phyloP scores from a whole-genome alignment of 2,329 filamentous ascomycete species.

The Zasmidium angulare region DNA sequence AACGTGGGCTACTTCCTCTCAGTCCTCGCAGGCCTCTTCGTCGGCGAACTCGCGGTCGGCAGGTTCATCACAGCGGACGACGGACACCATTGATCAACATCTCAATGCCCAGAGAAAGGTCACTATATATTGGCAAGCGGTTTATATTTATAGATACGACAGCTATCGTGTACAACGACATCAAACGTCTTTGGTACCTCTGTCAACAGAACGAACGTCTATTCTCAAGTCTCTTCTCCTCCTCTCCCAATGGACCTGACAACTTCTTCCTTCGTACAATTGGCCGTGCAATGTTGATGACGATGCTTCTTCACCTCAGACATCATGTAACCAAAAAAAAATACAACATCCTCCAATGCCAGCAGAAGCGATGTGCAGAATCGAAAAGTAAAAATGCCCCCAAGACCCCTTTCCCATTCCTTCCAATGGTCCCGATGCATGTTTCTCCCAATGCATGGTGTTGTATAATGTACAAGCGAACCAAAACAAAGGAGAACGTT shows the following conservation, averaged over 20 bases:
- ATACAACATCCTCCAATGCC: constrained; percentile 2
- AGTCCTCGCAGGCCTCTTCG: constrained; percentile 73
- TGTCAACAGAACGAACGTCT: no score
- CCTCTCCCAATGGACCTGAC: no score
- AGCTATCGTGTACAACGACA: no score
- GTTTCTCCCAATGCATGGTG: constrained; percentile 4
- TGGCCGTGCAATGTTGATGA: no score
- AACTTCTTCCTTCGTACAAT: no score
- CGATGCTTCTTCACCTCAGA: background rate
- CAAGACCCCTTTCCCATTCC: background rate
- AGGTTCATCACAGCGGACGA: constrained; percentile 60
- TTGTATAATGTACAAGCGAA: constrained; percentile 11
- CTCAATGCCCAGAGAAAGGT: no score
- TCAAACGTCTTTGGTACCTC: no score
- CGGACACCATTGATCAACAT: constrained; percentile 28
- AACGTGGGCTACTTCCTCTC: constrained; percentile 84
- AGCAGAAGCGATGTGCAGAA: constrained; percentile 11
- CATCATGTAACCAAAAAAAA: background rate
- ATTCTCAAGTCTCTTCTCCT: no score
- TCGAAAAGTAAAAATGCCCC: background rate
- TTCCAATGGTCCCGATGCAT: background rate
- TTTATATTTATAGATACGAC: no score
- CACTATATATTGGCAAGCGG: no score
- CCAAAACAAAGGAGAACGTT: constrained; percentile 7
- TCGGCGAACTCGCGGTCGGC: constrained; percentile 81